phyloP scores from a whole-genome alignment of 495 filamentous ascomycete genomes.

The Friedmanniomyces endolithicus region DNA sequence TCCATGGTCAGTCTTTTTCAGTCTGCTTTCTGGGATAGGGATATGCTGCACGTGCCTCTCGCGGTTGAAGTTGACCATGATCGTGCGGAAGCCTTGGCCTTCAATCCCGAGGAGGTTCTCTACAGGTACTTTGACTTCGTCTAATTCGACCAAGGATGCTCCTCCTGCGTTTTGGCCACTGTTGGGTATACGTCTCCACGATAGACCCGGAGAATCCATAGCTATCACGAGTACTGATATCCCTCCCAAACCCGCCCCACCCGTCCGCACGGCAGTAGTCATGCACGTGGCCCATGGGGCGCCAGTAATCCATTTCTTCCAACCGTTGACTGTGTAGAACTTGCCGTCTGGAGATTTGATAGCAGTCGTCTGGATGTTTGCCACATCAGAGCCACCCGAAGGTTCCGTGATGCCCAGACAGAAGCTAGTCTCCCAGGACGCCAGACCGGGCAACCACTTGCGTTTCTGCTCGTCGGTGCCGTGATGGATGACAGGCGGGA shows the following conservation, averaged over 20 bases:
- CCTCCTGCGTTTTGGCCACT: conserved; percentile 31
- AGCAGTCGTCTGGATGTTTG: conserved; percentile 41
- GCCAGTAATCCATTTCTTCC: conserved; percentile 50
- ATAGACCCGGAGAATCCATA: conserved; percentile 35
- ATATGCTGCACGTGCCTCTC: conserved; percentile 20
- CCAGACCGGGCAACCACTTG: conserved; percentile 39
- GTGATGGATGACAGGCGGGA: conserved; percentile 42
- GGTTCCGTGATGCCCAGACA: conserved; percentile 47
- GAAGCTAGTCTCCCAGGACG: conserved; percentile 37
- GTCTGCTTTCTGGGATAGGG: not conserved
- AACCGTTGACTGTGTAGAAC: conserved; percentile 42
- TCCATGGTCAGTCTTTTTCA: not conserved
- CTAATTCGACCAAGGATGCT: conserved; percentile 28
- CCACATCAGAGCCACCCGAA: conserved; percentile 35
- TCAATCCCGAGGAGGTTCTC: conserved; percentile 31
- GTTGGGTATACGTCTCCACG: conserved; percentile 26
- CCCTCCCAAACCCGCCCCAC: conserved; percentile 36
- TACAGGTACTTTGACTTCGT: conserved; percentile 29
- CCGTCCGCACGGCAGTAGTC: conserved; percentile 44
- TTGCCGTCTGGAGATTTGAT: conserved; percentile 30
- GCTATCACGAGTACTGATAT: conserved; percentile 44
- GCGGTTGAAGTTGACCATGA: conserved; percentile 33
- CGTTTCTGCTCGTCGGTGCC: conserved; percentile 39
- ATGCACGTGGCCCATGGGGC: conserved; percentile 43
- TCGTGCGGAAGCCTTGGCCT: conserved; percentile 29